Conservation (phyloP, 805 yeast species). For the Lipomyces sp. region DNA sequence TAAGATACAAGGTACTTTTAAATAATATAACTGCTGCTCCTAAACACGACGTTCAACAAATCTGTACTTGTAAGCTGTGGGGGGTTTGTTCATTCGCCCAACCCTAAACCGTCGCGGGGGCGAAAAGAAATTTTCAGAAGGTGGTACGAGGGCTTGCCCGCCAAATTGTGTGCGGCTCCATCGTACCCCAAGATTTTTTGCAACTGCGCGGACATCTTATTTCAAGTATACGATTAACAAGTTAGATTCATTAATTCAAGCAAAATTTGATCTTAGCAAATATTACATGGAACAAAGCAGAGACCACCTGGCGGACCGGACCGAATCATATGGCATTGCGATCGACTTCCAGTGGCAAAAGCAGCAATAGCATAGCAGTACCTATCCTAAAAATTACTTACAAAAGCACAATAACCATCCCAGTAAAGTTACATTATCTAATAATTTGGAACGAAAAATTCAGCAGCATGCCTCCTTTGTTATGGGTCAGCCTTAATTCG, state of each 20-base stretch:
- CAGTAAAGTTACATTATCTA: background rate
- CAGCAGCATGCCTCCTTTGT: constrained; percentile 7
- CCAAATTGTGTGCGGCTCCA: background rate
- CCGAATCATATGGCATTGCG: background rate
- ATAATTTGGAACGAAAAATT: background rate
- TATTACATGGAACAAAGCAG: background rate
- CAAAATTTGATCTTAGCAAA: background rate
- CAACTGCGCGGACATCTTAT: too few relatives aligned
- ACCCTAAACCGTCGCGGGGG: background rate
- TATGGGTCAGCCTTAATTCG: background rate
- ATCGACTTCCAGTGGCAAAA: background rate
- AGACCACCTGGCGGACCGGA: background rate
- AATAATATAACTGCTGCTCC: background rate
- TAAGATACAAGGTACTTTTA: background rate
- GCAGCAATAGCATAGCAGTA: background rate
- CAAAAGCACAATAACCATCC: background rate
- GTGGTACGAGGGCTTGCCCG: background rate
- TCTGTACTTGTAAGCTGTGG: background rate
- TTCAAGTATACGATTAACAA: too few relatives aligned
- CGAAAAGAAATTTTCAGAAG: background rate
- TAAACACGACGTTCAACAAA: background rate
- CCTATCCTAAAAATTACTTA: background rate
- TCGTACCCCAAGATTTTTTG: background rate
- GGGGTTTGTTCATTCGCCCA: background rate
- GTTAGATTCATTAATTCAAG: background rate